phyloP scores from a whole-genome alignment of 306 rosid genomes.

The Fragaria nilgerrensis region DNA sequence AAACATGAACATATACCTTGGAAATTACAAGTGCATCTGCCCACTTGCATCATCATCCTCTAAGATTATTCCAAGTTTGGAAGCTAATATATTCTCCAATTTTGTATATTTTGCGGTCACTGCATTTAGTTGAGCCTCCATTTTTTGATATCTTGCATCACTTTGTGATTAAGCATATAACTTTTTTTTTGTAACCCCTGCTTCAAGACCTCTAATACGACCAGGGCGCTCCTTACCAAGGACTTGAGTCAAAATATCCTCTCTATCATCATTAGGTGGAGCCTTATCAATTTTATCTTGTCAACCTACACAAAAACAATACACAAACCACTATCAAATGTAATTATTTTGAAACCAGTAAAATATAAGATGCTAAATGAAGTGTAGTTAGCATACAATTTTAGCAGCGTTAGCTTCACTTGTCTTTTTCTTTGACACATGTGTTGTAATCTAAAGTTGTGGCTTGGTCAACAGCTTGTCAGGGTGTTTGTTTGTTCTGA shows the following conservation, averaged over 20 bases:
- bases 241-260: neutral
- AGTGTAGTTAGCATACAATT: neutral
- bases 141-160: neutral
- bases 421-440: neutral
- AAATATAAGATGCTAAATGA: too few relatives aligned
- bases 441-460: neutral
- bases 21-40: too few relatives aligned
- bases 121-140: too few relatives aligned
- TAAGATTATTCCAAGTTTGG: too few relatives aligned
- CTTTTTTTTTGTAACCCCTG: neutral
- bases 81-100: too few relatives aligned
- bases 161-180: neutral
- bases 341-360: too few relatives aligned
- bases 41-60: too few relatives aligned
- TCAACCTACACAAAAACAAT: neutral
- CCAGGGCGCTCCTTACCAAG: neutral
- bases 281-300: neutral
- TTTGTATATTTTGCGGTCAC: too few relatives aligned
- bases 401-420: too few relatives aligned
- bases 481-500: neutral
- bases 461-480: neutral
- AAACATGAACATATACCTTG: too few relatives aligned
- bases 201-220: neutral
- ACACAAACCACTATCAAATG: too few relatives aligned
- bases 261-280: too few relatives aligned